Evolutionary conservation across 495 filamentous ascomycete genomes (phyloP), one percentile per base, ranked within the genome.

Genomic region (Thozetella sp.): DNA sequence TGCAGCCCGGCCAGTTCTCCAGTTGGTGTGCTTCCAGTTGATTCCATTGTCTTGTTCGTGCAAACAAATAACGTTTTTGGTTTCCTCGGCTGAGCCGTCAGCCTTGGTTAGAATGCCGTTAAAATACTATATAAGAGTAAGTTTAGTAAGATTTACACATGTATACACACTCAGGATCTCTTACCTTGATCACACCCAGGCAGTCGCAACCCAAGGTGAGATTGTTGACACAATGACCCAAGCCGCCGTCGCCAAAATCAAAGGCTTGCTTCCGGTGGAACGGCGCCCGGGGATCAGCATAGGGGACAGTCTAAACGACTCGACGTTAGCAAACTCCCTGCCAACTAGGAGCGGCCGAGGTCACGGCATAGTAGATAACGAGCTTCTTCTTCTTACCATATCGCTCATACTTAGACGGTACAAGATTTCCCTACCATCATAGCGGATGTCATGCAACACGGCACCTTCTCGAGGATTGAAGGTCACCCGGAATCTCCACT

Each of bases 351-450:
- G n/a, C n/a, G n/a, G n/a, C n/a, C n/a, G n/a, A n/a, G n/a, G n/a
- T n/a, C n/a, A n/a, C n/a, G n/a, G n/a, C n/a, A n/a, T n/a, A n/a
- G n/a, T n/a, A n/a, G n/a, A n/a, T n/a, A n/a, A n/a, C n/a, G n/a
- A n/a, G n/a, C n/a, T n/a, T n/a, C n/a, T n/a, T n/a, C n/a, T n/a
- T 37, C 43, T 10, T 48, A 48, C 43, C 88, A 92, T 91, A 58
- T 92, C 90, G 15, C 88, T 91, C 23, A 91, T 77, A 23, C 85
- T 82, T 34, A 93, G 75, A 24, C 89, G 81, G 67, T 91, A 91
- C 57, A 93, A 82, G 3, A 92, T 66, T 60, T 80, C 86, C 22
- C 90, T 80, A 26, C 82, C 82, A 64, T 89, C 88, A 61, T 92
- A 93, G 55, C 81, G 82, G 2, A 92, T 73, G 62, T 90, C 86